phyloP scores from a whole-genome alignment of 768 basidiomycete genomes.

The Myochromella boudieri region DNA sequence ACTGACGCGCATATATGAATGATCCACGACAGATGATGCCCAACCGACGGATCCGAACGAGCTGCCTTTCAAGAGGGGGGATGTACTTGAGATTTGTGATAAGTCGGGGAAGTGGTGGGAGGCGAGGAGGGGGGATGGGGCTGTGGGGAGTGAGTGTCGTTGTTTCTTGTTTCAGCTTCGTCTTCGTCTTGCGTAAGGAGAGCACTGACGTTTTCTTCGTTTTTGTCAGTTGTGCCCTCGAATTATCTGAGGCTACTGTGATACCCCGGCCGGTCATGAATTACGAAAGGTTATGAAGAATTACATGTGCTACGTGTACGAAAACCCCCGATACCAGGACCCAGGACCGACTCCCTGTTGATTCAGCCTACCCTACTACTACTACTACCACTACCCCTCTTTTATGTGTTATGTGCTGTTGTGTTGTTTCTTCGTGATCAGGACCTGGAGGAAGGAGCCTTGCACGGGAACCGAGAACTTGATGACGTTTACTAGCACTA shows the following conservation, averaged over 20 bases:
- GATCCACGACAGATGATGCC: constrained; percentile 57
- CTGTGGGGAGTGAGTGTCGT: constrained; percentile 57
- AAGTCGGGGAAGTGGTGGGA: constrained; percentile 87
- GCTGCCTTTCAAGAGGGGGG: constrained; percentile 82
- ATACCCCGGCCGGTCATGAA: constrained; percentile 3
- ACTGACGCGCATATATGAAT: neutral
- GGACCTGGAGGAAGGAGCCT: too few species aligned
- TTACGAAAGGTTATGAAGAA: too few species aligned
- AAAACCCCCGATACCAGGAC: too few species aligned
- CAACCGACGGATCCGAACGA: constrained; percentile 82
- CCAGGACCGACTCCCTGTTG: too few species aligned
- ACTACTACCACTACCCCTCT: too few species aligned
- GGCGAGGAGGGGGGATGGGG: constrained; percentile 64
- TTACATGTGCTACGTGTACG: too few species aligned
- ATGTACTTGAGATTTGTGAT: constrained; percentile 79
- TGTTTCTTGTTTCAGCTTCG: constrained; percentile 1
- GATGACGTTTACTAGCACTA: too few species aligned
- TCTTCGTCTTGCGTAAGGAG: too few species aligned
- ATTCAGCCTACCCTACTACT: too few species aligned
- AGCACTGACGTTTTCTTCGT: neutral
- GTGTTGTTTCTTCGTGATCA: too few species aligned
- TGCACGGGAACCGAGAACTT: too few species aligned
- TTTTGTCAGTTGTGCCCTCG: constrained; percentile 34
- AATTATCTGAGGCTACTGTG: constrained; percentile 35
- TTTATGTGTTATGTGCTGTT: too few species aligned